phyloP scores from a whole-genome alignment of 2,329 filamentous ascomycete species.

The Tothia fuscella region DNA sequence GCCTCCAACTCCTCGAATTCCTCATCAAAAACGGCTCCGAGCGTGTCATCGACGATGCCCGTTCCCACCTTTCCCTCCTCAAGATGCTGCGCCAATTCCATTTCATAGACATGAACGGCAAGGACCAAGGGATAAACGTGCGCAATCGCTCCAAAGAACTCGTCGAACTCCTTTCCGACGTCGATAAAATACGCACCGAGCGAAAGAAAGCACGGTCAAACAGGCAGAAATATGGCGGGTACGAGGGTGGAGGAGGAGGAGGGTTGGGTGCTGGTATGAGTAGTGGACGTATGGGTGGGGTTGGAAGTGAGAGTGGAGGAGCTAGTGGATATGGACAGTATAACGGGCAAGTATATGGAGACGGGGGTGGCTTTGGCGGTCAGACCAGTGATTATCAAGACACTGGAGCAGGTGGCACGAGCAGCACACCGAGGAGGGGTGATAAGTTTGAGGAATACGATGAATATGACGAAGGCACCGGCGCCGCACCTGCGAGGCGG shows the following conservation, averaged over 20 bases:
- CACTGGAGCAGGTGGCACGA: slow-evolving; percentile 42
- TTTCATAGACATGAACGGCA: slow-evolving; percentile 89
- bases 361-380: slow-evolving; percentile 86
- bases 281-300: slow-evolving; percentile 82
- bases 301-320: slow-evolving; percentile 57
- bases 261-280: slow-evolving; percentile 41
- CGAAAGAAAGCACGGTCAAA: slow-evolving; percentile 82
- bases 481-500: slow-evolving; percentile 39
- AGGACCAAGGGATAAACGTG: slow-evolving; percentile 96
- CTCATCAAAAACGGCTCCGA: slow-evolving; percentile 97
- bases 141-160: slow-evolving; percentile 94
- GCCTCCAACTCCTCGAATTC: slow-evolving; percentile 87
- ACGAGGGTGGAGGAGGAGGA: slow-evolving; percentile 63
- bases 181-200: slow-evolving; percentile 65
- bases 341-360: slow-evolving; percentile 75
- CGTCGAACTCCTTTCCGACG: slow-evolving; percentile 82
- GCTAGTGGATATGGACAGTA: slow-evolving; percentile 49
- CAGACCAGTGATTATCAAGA: slow-evolving; percentile 36
- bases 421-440: slow-evolving; percentile 47
- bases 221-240: slow-evolving; percentile 89
- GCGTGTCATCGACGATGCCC: slow-evolving; percentile 90
- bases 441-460: slow-evolving; percentile 95
- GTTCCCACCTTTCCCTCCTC: slow-evolving; percentile 84
- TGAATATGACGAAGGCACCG: slow-evolving; percentile 73
- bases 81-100: slow-evolving; percentile 99